Percentiles rank a stretch among this genome's conserved stretches.
These are phyloP conservation scores for Trapa incisa DNA, from an alignment of 345 rosid species.

Conservation along the genomic window DNA sequence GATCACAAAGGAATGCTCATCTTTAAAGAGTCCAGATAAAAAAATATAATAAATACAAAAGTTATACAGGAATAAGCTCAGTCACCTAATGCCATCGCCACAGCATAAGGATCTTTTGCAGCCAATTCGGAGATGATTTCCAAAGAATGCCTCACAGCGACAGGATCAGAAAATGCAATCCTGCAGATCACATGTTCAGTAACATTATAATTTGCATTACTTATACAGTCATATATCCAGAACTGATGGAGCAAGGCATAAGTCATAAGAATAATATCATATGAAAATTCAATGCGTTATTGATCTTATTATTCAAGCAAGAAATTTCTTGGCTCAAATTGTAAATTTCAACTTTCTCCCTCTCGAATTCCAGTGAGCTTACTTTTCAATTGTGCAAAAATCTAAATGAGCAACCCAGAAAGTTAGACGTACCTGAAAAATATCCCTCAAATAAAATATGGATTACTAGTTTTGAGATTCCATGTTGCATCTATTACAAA, in stretches of 20 bases:
- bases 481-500: neutral
- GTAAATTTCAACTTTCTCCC: neutral
- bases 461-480: neutral
- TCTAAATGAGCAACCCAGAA: neutral
- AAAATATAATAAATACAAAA: neutral
- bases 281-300: neutral
- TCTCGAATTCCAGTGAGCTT: neutral
- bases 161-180: slow-evolving; percentile 90
- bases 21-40: neutral
- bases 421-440: neutral
- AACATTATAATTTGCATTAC: neutral
- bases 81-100: slow-evolving; percentile 91
- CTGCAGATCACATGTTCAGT: slow-evolving; percentile 24
- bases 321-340: neutral
- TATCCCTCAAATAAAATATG: neutral
- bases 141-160: slow-evolving; percentile 96
- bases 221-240: neutral
- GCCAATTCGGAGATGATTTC: slow-evolving; percentile 84
- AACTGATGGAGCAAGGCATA: neutral
- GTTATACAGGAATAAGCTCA: neutral
- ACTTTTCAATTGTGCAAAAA: neutral
- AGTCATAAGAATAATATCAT: neutral
- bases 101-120: slow-evolving; percentile 78
- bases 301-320: neutral
- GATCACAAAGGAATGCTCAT: neutral